Conservation (phyloP, 1,284 basidiomycete genomes). For the Rhodotorula sp. region DNA sequence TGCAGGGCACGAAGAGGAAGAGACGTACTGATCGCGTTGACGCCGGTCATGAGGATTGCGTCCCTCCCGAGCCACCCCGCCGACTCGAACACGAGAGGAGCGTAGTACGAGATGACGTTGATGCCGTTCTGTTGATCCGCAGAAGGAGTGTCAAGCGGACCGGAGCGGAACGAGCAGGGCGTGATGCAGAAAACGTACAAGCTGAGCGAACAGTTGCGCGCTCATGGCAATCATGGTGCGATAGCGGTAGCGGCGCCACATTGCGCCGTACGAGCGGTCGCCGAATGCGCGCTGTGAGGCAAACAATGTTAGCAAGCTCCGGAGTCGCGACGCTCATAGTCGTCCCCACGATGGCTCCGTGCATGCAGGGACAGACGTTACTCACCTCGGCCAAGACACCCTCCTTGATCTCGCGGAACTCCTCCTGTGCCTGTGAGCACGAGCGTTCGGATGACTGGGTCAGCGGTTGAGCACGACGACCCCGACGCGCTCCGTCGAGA, state of each 20-base stretch:
- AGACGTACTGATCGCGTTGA: constrained; percentile 88
- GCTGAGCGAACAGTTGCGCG: constrained; percentile 91
- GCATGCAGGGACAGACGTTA: too few relatives aligned
- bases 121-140: constrained; percentile 39
- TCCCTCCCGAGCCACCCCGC: constrained; percentile 98
- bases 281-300: not conserved
- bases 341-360: too few relatives aligned
- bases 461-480: too few relatives aligned
- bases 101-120: constrained; percentile 84
- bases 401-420: constrained; percentile 91
- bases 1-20: too few relatives aligned
- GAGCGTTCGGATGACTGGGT: too few relatives aligned
- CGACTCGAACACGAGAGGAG: constrained; percentile 57
- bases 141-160: not conserved
- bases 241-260: constrained; percentile 49
- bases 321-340: too few relatives aligned
- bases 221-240: constrained; percentile 96
- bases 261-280: constrained; percentile 11
- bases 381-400: constrained; percentile 79
- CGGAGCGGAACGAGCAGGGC: constrained; percentile 39
- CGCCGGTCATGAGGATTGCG: constrained; percentile 95
- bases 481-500: too few relatives aligned
- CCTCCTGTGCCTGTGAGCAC: constrained; percentile 62
- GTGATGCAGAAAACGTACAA: constrained; percentile 59
- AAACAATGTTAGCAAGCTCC: not conserved